A percentile compares a stretch with the other conserved stretches of the same genome.
phyloP scores from a whole-genome alignment of 2,329 filamentous ascomycete genomes.

The Trichoderma cornu-damae region DNA sequence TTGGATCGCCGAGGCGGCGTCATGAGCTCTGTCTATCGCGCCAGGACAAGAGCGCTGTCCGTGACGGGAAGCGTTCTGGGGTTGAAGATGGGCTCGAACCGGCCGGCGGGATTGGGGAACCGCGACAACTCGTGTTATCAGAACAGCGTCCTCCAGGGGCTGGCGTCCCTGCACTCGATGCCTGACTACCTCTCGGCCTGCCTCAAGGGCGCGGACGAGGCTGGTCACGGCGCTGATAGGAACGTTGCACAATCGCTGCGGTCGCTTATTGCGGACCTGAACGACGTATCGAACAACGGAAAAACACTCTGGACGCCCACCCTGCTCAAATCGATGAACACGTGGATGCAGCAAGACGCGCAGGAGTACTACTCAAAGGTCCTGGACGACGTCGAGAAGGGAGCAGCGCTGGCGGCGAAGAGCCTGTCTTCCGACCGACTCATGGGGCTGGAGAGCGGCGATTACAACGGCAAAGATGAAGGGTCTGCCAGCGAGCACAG shows the following conservation, averaged over 20 bases:
- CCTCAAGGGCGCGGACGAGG: slow-evolving; percentile 28
- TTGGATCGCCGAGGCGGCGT: slow-evolving; percentile 50
- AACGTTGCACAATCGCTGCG: slow-evolving; percentile 50
- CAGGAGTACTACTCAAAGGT: slow-evolving; percentile 96
- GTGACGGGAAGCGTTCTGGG: slow-evolving; percentile 43
- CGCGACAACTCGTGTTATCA: slow-evolving; percentile 96
- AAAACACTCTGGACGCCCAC: slow-evolving; percentile 75
- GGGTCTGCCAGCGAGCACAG: slow-evolving; percentile 45
- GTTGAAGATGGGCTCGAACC: slow-evolving; percentile 38
- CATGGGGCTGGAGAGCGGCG: slow-evolving; percentile 3
- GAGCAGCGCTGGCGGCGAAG: slow-evolving; percentile 51
- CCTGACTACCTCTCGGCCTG: slow-evolving; percentile 57
- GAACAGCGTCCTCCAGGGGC: slow-evolving; percentile 85
- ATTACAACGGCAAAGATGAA: slow-evolving; percentile 35
- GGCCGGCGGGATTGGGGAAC: slow-evolving; percentile 72
- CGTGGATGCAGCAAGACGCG: slow-evolving; percentile 93
- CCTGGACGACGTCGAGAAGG: slow-evolving; percentile 76
- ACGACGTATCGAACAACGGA: slow-evolving; percentile 65
- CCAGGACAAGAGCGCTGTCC: slow-evolving; percentile 51
- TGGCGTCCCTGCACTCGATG: slow-evolving; percentile 70
- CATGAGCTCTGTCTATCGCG: slow-evolving; percentile 54
- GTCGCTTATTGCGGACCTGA: slow-evolving; percentile 64
- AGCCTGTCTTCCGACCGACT: neutral
- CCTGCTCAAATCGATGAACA: slow-evolving; percentile 85
- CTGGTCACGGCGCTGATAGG: slow-evolving; percentile 25